A percentile compares a stretch with the other conserved stretches of the same genome.
These are phyloP conservation scores for Keithomyces neogunnii DNA, from an alignment of 2,329 filamentous ascomycete genomes.

Conservation along the genomic window DNA sequence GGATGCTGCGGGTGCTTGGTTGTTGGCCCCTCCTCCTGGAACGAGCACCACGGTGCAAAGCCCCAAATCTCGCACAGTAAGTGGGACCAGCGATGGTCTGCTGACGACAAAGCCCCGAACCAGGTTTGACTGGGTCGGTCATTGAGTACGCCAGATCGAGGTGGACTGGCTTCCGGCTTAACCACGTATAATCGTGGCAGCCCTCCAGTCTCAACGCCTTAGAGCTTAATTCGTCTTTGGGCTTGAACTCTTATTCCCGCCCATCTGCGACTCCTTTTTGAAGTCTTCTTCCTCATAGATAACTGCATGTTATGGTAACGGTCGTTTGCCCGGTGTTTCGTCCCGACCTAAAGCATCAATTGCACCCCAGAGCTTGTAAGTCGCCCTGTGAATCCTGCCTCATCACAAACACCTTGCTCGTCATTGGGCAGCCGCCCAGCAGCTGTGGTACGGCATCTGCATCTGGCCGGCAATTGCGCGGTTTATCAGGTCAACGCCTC, in stretches of 20 bases:
- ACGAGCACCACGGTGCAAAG: background rate
- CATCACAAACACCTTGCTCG: background rate
- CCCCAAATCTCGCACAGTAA: constrained; percentile 2
- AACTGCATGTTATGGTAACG: constrained; percentile 3
- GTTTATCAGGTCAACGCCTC: background rate
- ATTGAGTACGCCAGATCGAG: background rate
- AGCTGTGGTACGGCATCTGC: background rate
- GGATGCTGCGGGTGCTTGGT: background rate
- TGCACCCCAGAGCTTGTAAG: constrained; percentile 5
- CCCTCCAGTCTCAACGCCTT: constrained; percentile 1
- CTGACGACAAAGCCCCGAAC: constrained; percentile 7
- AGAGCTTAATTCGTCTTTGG: background rate
- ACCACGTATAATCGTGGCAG: constrained; percentile 8
- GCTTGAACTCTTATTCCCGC: background rate
- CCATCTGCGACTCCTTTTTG: background rate
- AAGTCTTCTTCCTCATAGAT: background rate
- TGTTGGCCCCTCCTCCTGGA: background rate
- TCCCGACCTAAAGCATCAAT: constrained; percentile 3
- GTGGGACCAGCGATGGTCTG: constrained; percentile 7
- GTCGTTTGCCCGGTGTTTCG: background rate
- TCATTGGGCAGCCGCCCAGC: background rate
- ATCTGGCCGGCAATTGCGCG: background rate
- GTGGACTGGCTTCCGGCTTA: background rate
- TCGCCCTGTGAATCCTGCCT: background rate
- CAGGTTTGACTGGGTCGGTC: background rate